Percentiles rank a stretch among this genome's conserved stretches.
Evolutionary conservation across 495 filamentous ascomycete species (phyloP).

Genomic region (Terfezia boudieri): DNA sequence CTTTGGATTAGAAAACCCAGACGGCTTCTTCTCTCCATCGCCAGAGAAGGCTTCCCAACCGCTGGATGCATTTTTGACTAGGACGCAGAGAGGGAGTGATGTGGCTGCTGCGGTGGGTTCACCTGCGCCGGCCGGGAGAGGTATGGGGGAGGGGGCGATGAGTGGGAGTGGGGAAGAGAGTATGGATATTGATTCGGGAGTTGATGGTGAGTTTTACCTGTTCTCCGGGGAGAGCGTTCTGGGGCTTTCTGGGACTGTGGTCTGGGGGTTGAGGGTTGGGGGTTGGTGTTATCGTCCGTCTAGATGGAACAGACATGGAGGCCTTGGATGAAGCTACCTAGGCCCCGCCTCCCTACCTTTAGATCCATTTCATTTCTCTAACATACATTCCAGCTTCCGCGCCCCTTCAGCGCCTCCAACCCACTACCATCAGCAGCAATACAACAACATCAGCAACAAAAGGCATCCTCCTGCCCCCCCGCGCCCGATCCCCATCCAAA

Average conservation of each 20-base stretch:
- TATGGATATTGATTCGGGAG: slow-evolving; percentile 22
- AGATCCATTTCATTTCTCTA: no score
- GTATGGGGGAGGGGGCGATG: slow-evolving; percentile 16
- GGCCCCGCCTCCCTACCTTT: no score
- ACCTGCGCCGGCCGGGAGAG: not conserved
- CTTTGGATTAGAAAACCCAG: slow-evolving; percentile 70
- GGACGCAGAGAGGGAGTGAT: not conserved
- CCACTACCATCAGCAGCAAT: slow-evolving; percentile 18
- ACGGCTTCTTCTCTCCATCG: slow-evolving; percentile 61
- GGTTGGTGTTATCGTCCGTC: no score
- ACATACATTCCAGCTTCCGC: not conserved
- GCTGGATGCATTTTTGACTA: slow-evolving; percentile 22
- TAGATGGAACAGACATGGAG: no score
- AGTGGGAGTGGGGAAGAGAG: slow-evolving; percentile 14
- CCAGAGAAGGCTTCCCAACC: slow-evolving; percentile 30
- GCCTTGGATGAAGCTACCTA: no score
- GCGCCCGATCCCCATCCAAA: slow-evolving; percentile 31
- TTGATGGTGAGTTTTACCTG: not conserved
- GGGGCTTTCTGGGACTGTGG: no score
- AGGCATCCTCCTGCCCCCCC: not conserved
- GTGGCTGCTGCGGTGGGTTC: not conserved
- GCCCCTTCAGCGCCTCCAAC: slow-evolving; percentile 2
- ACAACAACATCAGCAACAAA: slow-evolving; percentile 23
- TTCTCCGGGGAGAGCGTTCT: no score
- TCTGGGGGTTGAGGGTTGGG: no score